Evolutionary conservation across 2,329 filamentous ascomycete genomes (phyloP).

Genomic region (Hymenoscyphus repandus): DNA sequence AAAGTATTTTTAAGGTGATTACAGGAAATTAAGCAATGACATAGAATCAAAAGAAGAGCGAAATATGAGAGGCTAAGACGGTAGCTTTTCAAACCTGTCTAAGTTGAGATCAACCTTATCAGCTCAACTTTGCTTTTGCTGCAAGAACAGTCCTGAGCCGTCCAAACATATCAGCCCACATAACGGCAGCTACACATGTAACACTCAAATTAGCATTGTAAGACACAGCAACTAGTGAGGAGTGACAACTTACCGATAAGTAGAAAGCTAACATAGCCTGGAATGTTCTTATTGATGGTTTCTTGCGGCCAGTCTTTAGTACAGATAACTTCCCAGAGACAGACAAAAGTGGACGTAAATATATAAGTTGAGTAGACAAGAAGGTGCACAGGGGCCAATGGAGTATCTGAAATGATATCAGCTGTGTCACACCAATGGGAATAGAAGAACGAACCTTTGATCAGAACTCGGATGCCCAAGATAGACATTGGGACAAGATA

Average conservation of each 20-base stretch:
- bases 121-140: not conserved
- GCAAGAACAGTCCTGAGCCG: not conserved
- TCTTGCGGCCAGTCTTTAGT: constrained; percentile 1
- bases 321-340: not conserved
- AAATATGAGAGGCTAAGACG: no score
- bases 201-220: not conserved
- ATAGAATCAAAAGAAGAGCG: no score
- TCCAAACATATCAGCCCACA: constrained; percentile 2
- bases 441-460: not conserved
- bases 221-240: not conserved
- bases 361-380: not conserved
- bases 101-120: not conserved
- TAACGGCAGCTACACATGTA: not conserved
- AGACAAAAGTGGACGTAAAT: not conserved
- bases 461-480: not conserved
- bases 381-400: not conserved
- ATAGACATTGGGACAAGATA: constrained; percentile 1
- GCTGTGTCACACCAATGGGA: not conserved
- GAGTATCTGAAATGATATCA: not conserved
- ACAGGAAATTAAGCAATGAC: no score
- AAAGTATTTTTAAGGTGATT: no score
- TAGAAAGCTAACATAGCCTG: not conserved
- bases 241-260: not conserved
- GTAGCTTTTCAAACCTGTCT: no score
- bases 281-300: constrained; percentile 2